Evolutionary conservation across 2,329 filamentous ascomycete genomes (phyloP), one percentile per base, ranked within the genome.

Genomic region (Aspergillus latus): DNA sequence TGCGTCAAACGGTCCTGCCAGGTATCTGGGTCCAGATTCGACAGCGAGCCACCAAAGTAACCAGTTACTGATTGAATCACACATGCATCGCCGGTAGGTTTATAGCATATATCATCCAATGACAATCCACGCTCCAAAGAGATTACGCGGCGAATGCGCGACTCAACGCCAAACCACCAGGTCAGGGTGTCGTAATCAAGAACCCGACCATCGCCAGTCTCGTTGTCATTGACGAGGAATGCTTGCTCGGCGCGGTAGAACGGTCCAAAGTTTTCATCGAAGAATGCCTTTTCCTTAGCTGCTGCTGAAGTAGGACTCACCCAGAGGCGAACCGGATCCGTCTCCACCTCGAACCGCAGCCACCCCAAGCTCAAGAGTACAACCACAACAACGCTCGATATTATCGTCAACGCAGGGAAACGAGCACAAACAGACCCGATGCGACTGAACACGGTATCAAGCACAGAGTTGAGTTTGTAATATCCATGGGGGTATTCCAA

Each of bases 91-190:
- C 90, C 91, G 0, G 89, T 90, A 1, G 95, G 95, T 70, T 97
- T 97, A 76, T 96, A 93, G 77, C 94, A 99, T 13, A 99, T 84
- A 68, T 97, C 89, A 28, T 90, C 80, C 2, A 99, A 80, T 0
- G 82, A 87, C 52, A 88, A 82, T 5, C 85, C 87, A 51, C 84
- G 85, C 16, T 86, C 79, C 11, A 83, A 70, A 2, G 92, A 91
- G 69, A 88, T 88, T 54, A 96, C 81, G 40, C 84, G 80, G 55
- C 82, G 82, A 36, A 97, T 85, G 48, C 87, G 86, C 63, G 85
- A 84, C 71, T 99, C 94, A 1, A 97, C 87, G 59, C 87, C 89
- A 68, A 94, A 90, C 94, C 93, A 97, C 94, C 94, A 99, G 28
- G 82, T 78, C 8, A 99, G 79, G 0, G 89, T 97, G 7, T 97